Conservation (phyloP, 2,329 filamentous ascomycete species). For the Alternaria brassicae region DNA sequence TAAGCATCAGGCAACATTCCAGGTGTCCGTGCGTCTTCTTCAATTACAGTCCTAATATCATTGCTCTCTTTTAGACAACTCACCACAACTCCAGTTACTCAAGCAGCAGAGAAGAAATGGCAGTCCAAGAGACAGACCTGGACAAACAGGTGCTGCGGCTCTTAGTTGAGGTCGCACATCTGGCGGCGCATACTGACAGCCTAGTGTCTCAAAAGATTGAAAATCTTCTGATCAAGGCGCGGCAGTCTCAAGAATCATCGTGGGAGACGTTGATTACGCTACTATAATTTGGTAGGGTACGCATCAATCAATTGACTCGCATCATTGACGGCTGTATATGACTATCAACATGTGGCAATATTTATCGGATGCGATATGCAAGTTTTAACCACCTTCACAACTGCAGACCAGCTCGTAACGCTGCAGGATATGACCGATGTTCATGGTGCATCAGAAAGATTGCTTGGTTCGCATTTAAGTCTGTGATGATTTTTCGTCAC, state of each 20-base stretch:
- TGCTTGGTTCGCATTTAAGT: constrained; percentile 1
- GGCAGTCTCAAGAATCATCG: constrained; percentile 1
- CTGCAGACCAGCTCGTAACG: neutral
- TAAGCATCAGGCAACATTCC: constrained; percentile 2
- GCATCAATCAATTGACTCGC: neutral
- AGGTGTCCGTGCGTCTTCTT: constrained; percentile 1
- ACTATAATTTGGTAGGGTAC: constrained; percentile 1
- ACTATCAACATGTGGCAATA: constrained; percentile 4
- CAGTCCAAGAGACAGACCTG: constrained; percentile 3
- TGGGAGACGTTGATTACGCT: constrained; percentile 5
- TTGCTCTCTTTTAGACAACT: constrained; percentile 4
- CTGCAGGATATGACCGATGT: neutral
- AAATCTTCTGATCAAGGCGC: constrained; percentile 2
- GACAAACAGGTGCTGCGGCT: constrained; percentile 2
- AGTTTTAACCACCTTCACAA: constrained; percentile 2
- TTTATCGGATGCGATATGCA: constrained; percentile 5
- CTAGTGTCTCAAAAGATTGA: constrained; percentile 3
- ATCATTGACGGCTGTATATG: constrained; percentile 4
- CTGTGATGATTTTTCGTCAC: neutral
- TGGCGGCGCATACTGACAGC: constrained; percentile 3
- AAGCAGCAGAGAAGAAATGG: constrained; percentile 1
- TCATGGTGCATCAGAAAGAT: constrained; percentile 3
- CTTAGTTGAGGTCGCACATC: neutral
- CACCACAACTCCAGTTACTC: neutral
- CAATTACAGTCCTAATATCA: constrained; percentile 1